Conservation (phyloP, 2,329 filamentous ascomycete genomes). For the Didymella sp. region DNA sequence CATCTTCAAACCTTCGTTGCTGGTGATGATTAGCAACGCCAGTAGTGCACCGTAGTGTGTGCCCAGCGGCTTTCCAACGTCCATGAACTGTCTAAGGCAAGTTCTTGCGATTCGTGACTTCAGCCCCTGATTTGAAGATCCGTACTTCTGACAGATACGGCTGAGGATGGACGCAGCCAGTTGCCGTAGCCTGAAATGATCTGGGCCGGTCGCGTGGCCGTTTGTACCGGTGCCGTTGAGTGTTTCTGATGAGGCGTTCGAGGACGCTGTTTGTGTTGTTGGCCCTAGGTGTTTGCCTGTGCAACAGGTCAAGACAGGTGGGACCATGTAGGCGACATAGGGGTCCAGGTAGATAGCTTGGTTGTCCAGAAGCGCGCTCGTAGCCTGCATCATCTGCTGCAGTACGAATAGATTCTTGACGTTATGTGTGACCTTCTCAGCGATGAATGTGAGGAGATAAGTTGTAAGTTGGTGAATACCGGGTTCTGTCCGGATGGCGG, state of each 20-base stretch:
- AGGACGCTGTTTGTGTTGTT: constrained; percentile 58
- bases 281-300: constrained; percentile 81
- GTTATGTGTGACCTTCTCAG: constrained; percentile 93
- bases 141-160: constrained; percentile 81
- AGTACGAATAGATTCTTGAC: constrained; percentile 89
- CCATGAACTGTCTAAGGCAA: constrained; percentile 89
- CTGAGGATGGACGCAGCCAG: constrained; percentile 82
- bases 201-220: constrained; percentile 42
- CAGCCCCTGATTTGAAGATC: constrained; percentile 78
- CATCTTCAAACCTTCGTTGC: constrained; percentile 66
- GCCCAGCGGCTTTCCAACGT: constrained; percentile 80
- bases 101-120: constrained; percentile 90
- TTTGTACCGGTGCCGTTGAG: constrained; percentile 44
- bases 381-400: constrained; percentile 90
- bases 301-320: constrained; percentile 89
- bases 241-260: constrained; percentile 57
- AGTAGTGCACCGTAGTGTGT: constrained; percentile 89
- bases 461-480: constrained; percentile 94
- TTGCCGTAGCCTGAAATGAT: constrained; percentile 82
- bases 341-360: constrained; percentile 76
- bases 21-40: constrained; percentile 80
- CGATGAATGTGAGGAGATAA: constrained; percentile 95
- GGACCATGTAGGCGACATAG: constrained; percentile 74
- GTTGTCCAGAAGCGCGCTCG: constrained; percentile 83
- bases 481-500: constrained; percentile 85